phyloP scores from a whole-genome alignment of 805 yeast genomes.

The Saccharomyces eubayanus region DNA sequence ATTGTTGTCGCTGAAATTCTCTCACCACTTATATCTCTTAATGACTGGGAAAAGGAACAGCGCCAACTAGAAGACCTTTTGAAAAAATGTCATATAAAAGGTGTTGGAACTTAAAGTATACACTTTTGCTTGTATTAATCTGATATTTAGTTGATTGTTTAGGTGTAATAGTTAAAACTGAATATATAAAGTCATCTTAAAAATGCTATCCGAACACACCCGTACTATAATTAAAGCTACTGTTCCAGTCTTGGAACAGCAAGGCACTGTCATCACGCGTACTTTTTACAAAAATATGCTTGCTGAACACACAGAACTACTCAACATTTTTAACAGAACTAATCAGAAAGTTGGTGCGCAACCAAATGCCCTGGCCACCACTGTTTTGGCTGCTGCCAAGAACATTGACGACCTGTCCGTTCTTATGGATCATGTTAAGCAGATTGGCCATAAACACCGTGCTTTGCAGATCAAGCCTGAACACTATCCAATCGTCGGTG shows the following conservation, averaged over 20 bases:
- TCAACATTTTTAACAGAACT: constrained; percentile 51
- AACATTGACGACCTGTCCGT: constrained; percentile 52
- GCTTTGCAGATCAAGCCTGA: constrained; percentile 55
- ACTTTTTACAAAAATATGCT: constrained; percentile 52
- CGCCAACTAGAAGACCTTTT: neutral
- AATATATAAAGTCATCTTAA: neutral
- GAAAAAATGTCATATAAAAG: neutral
- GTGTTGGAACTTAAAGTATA: neutral
- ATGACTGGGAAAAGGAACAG: no score
- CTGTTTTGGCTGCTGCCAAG: constrained; percentile 53
- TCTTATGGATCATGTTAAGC: constrained; percentile 45
- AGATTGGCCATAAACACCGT: constrained; percentile 57
- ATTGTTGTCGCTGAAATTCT: no score
- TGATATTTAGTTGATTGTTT: neutral
- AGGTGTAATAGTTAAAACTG: neutral
- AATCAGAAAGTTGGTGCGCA: constrained; percentile 50
- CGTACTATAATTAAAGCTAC: constrained; percentile 38
- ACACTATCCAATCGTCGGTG: constrained; percentile 61
- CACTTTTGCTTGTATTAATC: neutral
- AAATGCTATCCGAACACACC: constrained; percentile 29
- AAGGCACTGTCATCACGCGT: constrained; percentile 48
- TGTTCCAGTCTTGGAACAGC: constrained; percentile 46
- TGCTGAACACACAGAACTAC: constrained; percentile 42
- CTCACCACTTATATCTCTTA: no score
- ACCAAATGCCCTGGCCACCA: constrained; percentile 56